Base-by-base conservation (phyloP, 2,329 filamentous ascomycete genomes). In the Diaporthe destruens region DNA sequence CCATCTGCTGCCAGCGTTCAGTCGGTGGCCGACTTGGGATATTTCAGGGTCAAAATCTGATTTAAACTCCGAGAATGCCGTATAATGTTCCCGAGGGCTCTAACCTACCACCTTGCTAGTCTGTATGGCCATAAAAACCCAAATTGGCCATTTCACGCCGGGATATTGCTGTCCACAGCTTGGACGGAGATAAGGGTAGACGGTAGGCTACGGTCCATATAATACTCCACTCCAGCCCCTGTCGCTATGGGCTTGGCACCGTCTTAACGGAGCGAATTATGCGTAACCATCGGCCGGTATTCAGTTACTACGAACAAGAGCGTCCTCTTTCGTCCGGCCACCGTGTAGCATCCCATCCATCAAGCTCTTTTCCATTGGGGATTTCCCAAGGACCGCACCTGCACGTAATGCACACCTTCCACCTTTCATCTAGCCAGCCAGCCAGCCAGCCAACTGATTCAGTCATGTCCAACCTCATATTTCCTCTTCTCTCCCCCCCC, bases 161-260 rank as follows among this genome's bases (percentile, higher is more conserved):
- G 61, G 29, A 65, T 32, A 53, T 53, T 66, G 61, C 32, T 66
- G 61, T 53, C 61, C 61, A 66, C 47, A 36, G 12, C 18, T 18
- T 25, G 20, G 2, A 34, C 44, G 20, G 20, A 39, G 47, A 53
- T 66, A 66, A 47, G 61, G 39, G 32, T 49, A 36, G 47, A 14
- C 32, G 39, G 32, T 49, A 51, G 47, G n/a, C 32, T 39, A 49
- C 65, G 55, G 34, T 20, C 51, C 49, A 70, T 70, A 61, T 42
- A 59, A 34, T 54, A 29, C n/a, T 29, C 55, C 61, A 66, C 6
- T 14, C 5, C 3, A 11, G 20, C 44, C 68, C 55, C 42, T 25
- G 55, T 12, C 14, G 12, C n/a, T 14, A 0, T 9, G 51, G 18
- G 34, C 68, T 70, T 70, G 68, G 56, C 68, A 70, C 57, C 53